Evolutionary conservation across 306 rosid species (phyloP).

Genomic region (Heteromeles arbutifolia): DNA sequence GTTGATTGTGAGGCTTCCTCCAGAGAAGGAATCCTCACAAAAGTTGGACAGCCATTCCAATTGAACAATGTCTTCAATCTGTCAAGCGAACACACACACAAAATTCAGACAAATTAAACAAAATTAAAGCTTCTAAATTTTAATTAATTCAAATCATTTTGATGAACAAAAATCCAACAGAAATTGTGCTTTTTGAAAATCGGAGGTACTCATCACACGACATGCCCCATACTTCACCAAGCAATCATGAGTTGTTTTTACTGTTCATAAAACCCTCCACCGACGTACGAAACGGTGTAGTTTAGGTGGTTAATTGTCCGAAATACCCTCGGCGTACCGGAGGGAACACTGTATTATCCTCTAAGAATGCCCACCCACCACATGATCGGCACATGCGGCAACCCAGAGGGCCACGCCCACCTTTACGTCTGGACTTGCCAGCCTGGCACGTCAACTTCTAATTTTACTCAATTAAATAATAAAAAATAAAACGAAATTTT

Average conservation of each 20-base stretch:
- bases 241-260: background rate
- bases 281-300: background rate
- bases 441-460: conserved; percentile 7
- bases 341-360: background rate
- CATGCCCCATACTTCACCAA: background rate
- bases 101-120: background rate
- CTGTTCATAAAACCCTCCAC: background rate
- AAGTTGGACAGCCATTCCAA: conserved; percentile 91
- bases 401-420: background rate
- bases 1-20: conserved; percentile 70
- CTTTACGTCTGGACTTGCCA: conserved; percentile 10
- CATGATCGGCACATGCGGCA: background rate
- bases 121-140: background rate
- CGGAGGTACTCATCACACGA: background rate
- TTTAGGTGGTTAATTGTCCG: background rate
- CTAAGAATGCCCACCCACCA: background rate
- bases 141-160: background rate
- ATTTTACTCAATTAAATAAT: background rate
- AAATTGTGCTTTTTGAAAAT: background rate
- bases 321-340: background rate
- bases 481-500: background rate
- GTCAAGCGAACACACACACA: background rate
- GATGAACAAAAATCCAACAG: background rate
- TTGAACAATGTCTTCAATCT: conserved; percentile 88
- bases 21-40: conserved; percentile 82